These are phyloP conservation scores for Globisporangium megalacanthum DNA, from an alignment of 352 stramenopile genomes.

Conservation along the genomic window DNA sequence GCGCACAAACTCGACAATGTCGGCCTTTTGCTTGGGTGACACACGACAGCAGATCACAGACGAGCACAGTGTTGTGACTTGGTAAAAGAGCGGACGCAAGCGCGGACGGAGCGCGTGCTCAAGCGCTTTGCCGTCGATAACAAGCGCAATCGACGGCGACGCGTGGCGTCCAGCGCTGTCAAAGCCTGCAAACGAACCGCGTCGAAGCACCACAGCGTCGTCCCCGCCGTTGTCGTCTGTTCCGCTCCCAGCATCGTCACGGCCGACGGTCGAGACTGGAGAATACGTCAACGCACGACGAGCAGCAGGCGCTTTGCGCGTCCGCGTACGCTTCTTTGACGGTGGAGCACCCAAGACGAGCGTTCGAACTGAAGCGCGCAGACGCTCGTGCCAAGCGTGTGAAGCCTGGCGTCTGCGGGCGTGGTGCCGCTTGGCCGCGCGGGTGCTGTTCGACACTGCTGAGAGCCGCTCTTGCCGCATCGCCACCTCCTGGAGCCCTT, in stretches of 20 bases:
- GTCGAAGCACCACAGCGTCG: constrained; percentile 2
- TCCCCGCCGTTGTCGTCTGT: constrained; percentile 3
- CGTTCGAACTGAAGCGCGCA: constrained; percentile 3
- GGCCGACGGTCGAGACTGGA: constrained; percentile 10
- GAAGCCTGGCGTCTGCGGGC: neutral
- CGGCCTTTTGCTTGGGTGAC: constrained; percentile 84
- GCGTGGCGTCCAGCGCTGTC: neutral
- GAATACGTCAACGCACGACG: constrained; percentile 5
- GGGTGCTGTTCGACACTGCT: neutral
- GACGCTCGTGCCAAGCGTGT: constrained; percentile 4
- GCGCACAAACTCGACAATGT: constrained; percentile 78
- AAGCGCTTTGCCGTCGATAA: constrained; percentile 93
- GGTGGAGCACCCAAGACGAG: constrained; percentile 6
- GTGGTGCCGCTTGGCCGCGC: constrained; percentile 4
- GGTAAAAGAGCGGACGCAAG: constrained; percentile 54
- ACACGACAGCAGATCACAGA: constrained; percentile 88
- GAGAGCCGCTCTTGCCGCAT: constrained; percentile 18
- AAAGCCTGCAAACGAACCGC: constrained; percentile 2
- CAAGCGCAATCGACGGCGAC: constrained; percentile 52
- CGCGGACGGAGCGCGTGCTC: constrained; percentile 52
- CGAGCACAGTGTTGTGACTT: constrained; percentile 59
- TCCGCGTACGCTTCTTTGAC: constrained; percentile 8
- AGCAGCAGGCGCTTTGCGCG: neutral
- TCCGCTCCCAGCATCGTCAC: constrained; percentile 1
- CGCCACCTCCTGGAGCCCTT: constrained; percentile 44